These are phyloP conservation scores for Xylaria flabelliformis DNA, from an alignment of 495 filamentous ascomycete species.

Conservation along the genomic window DNA sequence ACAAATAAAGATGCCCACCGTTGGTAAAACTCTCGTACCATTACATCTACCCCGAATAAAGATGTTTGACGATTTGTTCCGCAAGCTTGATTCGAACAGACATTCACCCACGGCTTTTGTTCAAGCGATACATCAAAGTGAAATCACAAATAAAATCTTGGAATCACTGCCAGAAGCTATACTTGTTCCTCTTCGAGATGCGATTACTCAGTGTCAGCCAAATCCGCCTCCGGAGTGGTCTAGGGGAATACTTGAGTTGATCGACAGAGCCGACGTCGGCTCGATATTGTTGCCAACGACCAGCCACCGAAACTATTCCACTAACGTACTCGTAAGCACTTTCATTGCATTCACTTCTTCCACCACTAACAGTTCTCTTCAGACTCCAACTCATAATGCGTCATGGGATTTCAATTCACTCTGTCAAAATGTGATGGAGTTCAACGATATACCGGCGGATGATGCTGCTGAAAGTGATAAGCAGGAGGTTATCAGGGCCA, in stretches of 20 bases:
- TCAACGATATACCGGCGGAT: conserved; percentile 47
- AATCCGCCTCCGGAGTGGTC: conserved; percentile 81
- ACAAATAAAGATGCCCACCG: conserved; percentile 34
- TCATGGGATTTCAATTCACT: conserved; percentile 75
- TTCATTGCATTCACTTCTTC: background rate
- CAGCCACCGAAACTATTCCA: conserved; percentile 46
- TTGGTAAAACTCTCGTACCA: conserved; percentile 49
- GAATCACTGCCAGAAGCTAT: conserved; percentile 87
- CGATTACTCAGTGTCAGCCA: conserved; percentile 81
- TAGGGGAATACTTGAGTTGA: conserved; percentile 69
- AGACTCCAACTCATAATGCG: conserved; percentile 68
- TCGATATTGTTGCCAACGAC: conserved; percentile 62
- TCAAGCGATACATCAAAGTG: conserved; percentile 65
- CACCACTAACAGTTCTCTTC: conserved; percentile 20
- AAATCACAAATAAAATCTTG: conserved; percentile 62
- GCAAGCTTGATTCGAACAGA: conserved; percentile 43
- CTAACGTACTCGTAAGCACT: conserved; percentile 41
- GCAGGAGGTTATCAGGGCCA: conserved; percentile 76
- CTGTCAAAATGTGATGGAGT: conserved; percentile 51
- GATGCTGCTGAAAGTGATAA: conserved; percentile 72
- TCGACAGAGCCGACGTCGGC: conserved; percentile 81
- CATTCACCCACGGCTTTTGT: conserved; percentile 55
- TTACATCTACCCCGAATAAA: conserved; percentile 62
- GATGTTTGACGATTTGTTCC: conserved; percentile 67
- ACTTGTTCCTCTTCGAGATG: conserved; percentile 77